These are phyloP conservation scores for Escallonia rubra DNA, from an alignment of 129 eudicot species.

Conservation along the genomic window DNA sequence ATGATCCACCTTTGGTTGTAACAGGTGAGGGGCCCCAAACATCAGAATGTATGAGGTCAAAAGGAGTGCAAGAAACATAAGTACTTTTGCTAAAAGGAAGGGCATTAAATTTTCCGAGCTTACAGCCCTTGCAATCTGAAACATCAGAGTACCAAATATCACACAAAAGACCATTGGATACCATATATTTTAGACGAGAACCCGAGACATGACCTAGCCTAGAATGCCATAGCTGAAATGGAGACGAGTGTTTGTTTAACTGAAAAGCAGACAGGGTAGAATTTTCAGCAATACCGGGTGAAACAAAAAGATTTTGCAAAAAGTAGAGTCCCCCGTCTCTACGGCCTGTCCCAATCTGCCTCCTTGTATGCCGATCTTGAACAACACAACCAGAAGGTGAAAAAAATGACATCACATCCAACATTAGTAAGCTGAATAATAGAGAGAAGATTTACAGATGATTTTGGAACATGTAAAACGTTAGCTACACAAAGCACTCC, in stretches of 20 bases:
- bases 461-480: too few relatives aligned
- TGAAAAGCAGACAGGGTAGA: too few relatives aligned
- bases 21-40: background rate
- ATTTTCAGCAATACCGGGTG: too few relatives aligned
- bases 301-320: too few relatives aligned
- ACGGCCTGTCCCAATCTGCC: too few relatives aligned
- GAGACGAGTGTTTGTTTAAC: background rate
- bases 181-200: background rate
- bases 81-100: background rate
- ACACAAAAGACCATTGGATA: background rate
- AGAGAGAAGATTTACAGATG: too few relatives aligned
- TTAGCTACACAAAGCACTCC: too few relatives aligned
- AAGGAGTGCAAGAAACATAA: background rate
- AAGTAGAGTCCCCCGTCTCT: too few relatives aligned
- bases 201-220: background rate
- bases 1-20: background rate
- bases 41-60: background rate
- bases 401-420: too few relatives aligned
- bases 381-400: too few relatives aligned
- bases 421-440: too few relatives aligned
- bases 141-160: background rate
- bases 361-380: too few relatives aligned
- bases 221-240: background rate
- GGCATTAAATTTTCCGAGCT: background rate
- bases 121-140: background rate